These are phyloP conservation scores for Trametes versicolor DNA, from an alignment of 1,284 basidiomycete genomes.

Conservation along the genomic window DNA sequence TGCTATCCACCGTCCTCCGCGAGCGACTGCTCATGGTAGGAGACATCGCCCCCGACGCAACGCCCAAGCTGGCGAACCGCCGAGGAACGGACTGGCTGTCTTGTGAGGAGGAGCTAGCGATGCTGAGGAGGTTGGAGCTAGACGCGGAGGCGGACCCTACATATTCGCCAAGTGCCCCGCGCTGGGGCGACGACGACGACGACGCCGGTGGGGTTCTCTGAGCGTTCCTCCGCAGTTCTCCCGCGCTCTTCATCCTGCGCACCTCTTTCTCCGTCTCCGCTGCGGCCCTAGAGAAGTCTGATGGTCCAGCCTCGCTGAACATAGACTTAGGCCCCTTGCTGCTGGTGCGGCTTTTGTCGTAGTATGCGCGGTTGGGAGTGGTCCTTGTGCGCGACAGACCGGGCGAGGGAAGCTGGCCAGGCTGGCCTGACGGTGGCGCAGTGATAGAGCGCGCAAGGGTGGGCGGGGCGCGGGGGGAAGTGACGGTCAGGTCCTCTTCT, in stretches of 20 bases:
- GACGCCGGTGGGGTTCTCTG: conserved; percentile 35
- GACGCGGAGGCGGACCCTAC: conserved; percentile 68
- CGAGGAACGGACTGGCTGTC: conserved; percentile 54
- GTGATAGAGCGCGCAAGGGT: conserved; percentile 60
- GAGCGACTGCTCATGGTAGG: conserved; percentile 34
- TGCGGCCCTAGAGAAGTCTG: conserved; percentile 31
- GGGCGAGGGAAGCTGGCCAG: conserved; percentile 44
- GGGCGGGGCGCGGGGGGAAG: conserved; percentile 60
- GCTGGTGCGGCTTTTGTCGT: conserved; percentile 55
- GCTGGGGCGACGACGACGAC: conserved; percentile 48
- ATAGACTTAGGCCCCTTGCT: conserved; percentile 36
- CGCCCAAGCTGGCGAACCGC: conserved; percentile 76
- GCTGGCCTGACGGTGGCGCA: conserved; percentile 47
- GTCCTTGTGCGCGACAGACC: conserved; percentile 74
- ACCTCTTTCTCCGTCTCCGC: conserved; percentile 61
- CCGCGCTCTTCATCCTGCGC: conserved; percentile 89
- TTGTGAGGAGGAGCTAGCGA: conserved; percentile 44
- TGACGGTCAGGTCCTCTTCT: conserved; percentile 76
- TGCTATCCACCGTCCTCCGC: conserved; percentile 40
- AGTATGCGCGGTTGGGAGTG: conserved; percentile 71
- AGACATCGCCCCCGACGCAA: conserved; percentile 44
- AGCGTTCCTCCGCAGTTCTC: conserved; percentile 69
- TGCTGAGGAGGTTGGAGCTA: conserved; percentile 66
- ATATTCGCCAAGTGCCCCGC: conserved; percentile 59
- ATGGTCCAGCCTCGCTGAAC: conserved; percentile 33